phyloP scores from a whole-genome alignment of 2,329 filamentous ascomycete species.

The Fusarium sp. region DNA sequence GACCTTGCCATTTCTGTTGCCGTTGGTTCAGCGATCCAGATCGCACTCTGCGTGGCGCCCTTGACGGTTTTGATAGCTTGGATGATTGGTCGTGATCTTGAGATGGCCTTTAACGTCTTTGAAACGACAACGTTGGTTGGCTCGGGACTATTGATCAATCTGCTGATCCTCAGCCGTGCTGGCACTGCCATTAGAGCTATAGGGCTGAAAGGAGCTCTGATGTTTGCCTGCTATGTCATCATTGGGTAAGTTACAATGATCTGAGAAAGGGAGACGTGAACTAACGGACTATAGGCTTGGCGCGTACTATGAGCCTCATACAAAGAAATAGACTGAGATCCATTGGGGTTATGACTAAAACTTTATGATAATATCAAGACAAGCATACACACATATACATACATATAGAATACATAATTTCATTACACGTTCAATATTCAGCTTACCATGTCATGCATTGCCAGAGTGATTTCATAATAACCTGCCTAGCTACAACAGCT shows the following conservation, averaged over 20 bases:
- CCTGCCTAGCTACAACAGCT: neutral
- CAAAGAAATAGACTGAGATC: constrained; percentile 9
- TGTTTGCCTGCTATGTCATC: constrained; percentile 69
- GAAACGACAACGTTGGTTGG: constrained; percentile 82
- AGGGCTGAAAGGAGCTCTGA: constrained; percentile 68
- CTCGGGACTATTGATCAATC: constrained; percentile 79
- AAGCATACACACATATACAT: neutral
- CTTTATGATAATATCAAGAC: constrained; percentile 38
- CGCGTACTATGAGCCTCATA: constrained; percentile 38
- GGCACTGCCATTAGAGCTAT: constrained; percentile 73
- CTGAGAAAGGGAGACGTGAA: fast-evolving
- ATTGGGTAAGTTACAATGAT: constrained; percentile 54
- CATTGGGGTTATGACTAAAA: neutral
- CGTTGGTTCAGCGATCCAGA: constrained; percentile 73
- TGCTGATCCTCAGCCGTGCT: constrained; percentile 80
- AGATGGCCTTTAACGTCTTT: constrained; percentile 82
- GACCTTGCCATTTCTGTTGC: constrained; percentile 74
- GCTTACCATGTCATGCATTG: too few relatives aligned
- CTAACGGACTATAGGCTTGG: constrained; percentile 17
- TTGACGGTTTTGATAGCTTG: constrained; percentile 73
- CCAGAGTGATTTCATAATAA: neutral
- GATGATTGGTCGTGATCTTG: constrained; percentile 69
- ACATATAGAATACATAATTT: constrained; percentile 12
- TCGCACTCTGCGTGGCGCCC: constrained; percentile 73
- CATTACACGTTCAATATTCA: neutral